A percentile compares a stretch with the other conserved stretches of the same genome.
phyloP scores from a whole-genome alignment of 371 early-diverging fungal genomes.

The Mortierella sp. region DNA sequence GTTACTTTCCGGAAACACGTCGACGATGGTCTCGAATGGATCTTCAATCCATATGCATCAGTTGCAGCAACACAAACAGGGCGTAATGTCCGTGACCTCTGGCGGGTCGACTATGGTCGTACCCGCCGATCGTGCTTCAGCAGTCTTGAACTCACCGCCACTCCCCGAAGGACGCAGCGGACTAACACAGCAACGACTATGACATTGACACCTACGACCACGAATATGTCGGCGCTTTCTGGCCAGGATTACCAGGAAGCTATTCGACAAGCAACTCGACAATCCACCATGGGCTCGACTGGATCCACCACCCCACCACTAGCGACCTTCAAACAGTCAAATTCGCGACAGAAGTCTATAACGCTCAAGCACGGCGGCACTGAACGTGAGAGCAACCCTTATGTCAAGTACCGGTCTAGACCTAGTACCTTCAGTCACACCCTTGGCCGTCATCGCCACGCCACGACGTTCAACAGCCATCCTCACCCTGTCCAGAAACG shows the following conservation, averaged over 20 bases:
- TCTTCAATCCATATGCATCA: conserved; percentile 6
- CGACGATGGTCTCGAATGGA: conserved; percentile 30
- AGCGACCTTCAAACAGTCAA: neutral
- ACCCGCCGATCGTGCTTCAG: neutral
- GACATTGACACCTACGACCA: conserved; percentile 8
- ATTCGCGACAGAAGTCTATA: conserved; percentile 9
- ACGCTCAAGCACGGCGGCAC: conserved; percentile 17
- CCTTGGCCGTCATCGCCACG: neutral
- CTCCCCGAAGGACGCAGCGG: conserved; percentile 11
- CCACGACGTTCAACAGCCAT: neutral
- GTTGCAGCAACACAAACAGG: conserved; percentile 15
- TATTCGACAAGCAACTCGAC: neutral
- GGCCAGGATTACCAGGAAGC: neutral
- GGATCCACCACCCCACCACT: neutral
- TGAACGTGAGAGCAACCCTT: conserved; percentile 22
- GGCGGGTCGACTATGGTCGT: conserved; percentile 16
- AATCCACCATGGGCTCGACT: conserved; percentile 11
- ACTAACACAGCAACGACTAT: conserved; percentile 12
- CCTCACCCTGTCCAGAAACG: neutral
- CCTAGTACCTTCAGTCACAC: conserved; percentile 11
- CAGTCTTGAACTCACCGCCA: neutral
- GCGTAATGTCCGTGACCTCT: conserved; percentile 30
- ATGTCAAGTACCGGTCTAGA: conserved; percentile 5
- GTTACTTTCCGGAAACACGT: conserved; percentile 17
- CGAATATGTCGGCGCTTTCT: conserved; percentile 14